Evolutionary conservation across 1,284 basidiomycete genomes (phyloP).

Genomic region (Stereum hirsutum): DNA sequence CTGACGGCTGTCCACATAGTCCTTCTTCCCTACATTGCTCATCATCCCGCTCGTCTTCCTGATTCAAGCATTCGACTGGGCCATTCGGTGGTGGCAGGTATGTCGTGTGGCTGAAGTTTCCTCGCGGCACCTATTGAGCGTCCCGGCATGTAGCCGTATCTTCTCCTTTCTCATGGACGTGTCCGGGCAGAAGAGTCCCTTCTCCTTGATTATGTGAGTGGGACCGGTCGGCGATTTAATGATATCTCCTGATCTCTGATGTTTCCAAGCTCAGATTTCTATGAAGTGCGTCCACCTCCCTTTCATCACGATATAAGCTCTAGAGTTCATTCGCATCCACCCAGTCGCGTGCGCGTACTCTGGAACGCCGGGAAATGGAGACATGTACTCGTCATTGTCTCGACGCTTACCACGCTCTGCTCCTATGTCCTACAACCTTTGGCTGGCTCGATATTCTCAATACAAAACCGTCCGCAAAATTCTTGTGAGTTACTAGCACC

Average conservation of each 20-base stretch:
- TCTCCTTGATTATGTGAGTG: constrained; percentile 52
- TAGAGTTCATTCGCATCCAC: neutral
- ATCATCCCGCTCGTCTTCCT: constrained; percentile 18
- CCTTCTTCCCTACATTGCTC: constrained; percentile 47
- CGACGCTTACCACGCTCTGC: constrained; percentile 31
- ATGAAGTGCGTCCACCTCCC: constrained; percentile 22
- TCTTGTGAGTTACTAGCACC: constrained; percentile 18
- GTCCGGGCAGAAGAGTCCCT: constrained; percentile 44
- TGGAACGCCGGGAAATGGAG: constrained; percentile 19
- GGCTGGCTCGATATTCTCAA: constrained; percentile 46
- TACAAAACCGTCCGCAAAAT: constrained; percentile 29
- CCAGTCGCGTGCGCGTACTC: too few relatives aligned
- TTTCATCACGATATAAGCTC: neutral
- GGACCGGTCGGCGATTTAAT: neutral
- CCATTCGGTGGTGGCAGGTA: constrained; percentile 20
- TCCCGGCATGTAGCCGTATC: constrained; percentile 36
- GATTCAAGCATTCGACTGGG: constrained; percentile 14
- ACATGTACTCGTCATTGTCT: constrained; percentile 42
- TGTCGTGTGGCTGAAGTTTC: constrained; percentile 19
- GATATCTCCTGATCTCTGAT: neutral
- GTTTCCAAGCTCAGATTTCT: constrained; percentile 17
- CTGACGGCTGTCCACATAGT: too few relatives aligned
- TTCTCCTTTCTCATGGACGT: constrained; percentile 39
- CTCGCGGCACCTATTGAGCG: neutral
- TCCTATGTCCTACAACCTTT: constrained; percentile 43